These are phyloP conservation scores for Zelopaecilomyces penicillatus DNA, from an alignment of 2,329 filamentous ascomycete species.

Conservation along the genomic window DNA sequence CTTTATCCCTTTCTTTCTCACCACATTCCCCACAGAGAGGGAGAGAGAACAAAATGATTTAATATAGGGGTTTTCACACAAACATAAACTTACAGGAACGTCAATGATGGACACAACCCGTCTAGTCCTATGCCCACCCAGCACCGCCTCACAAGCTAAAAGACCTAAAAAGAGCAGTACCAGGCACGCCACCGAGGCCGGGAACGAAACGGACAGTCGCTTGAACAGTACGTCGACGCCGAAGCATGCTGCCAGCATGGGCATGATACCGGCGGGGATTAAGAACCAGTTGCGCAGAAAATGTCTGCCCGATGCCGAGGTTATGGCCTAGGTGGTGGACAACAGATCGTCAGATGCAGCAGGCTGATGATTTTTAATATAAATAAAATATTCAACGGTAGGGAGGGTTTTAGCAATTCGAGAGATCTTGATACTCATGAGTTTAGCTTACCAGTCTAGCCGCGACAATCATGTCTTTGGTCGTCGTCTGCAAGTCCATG, in stretches of 20 bases:
- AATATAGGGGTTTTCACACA: slow-evolving; percentile 29
- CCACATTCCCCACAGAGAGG: no score
- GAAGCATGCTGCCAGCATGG: slow-evolving; percentile 34
- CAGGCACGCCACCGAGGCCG: slow-evolving; percentile 51
- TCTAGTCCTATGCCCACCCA: slow-evolving; percentile 42
- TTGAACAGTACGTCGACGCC: slow-evolving; percentile 35
- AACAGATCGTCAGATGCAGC: no score
- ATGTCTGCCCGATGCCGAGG: background rate
- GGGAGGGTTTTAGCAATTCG: no score
- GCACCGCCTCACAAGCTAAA: slow-evolving; percentile 34
- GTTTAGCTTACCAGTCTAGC: no score
- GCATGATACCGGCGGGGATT: slow-evolving; percentile 37
- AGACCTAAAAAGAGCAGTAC: slow-evolving; percentile 44
- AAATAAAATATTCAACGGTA: no score
- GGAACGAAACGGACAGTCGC: slow-evolving; percentile 44
- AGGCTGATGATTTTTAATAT: no score
- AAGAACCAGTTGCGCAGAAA: slow-evolving; percentile 34
- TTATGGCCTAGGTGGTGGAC: background rate
- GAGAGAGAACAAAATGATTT: background rate
- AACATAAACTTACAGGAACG: slow-evolving; percentile 23
- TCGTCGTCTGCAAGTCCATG: no score
- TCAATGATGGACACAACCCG: slow-evolving; percentile 42
- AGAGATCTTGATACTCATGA: no score
- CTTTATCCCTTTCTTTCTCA: no score
- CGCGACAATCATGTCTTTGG: no score